These are phyloP conservation scores for Pythium aquatile DNA, from an alignment of 352 stramenopile species.

Conservation along the genomic window DNA sequence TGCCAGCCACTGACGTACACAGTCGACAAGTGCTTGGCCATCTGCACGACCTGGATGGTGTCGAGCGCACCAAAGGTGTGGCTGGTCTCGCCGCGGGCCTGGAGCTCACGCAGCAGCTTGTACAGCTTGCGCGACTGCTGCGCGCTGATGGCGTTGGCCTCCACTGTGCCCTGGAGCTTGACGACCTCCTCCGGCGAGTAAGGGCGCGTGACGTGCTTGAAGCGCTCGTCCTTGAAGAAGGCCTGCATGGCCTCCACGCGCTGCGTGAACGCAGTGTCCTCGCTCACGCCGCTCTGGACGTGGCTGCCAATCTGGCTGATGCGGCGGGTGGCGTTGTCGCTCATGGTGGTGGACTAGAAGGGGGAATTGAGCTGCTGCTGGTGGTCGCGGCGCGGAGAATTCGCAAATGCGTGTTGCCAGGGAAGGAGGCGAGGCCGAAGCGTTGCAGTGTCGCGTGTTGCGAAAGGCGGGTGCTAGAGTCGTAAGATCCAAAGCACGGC, in stretches of 20 bases:
- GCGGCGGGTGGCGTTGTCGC: conserved; percentile 56
- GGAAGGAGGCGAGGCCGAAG: background rate
- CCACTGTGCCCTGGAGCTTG: conserved; percentile 81
- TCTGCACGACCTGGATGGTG: conserved; percentile 95
- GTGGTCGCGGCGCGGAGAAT: conserved; percentile 16
- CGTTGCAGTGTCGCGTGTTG: conserved; percentile 2
- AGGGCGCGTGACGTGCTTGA: conserved; percentile 76
- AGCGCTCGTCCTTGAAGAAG: conserved; percentile 73
- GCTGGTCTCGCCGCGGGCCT: conserved; percentile 74
- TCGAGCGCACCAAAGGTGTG: conserved; percentile 90
- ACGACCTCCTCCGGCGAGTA: conserved; percentile 84
- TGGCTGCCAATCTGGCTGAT: conserved; percentile 76
- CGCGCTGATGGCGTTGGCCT: conserved; percentile 40
- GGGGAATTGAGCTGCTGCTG: background rate
- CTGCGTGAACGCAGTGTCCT: conserved; percentile 62
- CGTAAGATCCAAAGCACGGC: background rate
- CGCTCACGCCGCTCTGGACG: conserved; percentile 40
- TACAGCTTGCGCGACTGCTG: conserved; percentile 83
- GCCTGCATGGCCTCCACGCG: conserved; percentile 72
- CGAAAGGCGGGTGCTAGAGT: background rate
- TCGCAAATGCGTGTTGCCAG: conserved; percentile 20
- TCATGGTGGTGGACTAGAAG: conserved; percentile 36
- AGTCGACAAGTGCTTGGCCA: conserved; percentile 92
- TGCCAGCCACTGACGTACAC: conserved; percentile 99
- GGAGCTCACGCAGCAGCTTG: conserved; percentile 83